Percentiles rank a stretch among this genome's conserved stretches.
Evolutionary conservation across 78 protist genomes (phyloP).

Genomic region (Mastigamoeba balamuthi): DNA sequence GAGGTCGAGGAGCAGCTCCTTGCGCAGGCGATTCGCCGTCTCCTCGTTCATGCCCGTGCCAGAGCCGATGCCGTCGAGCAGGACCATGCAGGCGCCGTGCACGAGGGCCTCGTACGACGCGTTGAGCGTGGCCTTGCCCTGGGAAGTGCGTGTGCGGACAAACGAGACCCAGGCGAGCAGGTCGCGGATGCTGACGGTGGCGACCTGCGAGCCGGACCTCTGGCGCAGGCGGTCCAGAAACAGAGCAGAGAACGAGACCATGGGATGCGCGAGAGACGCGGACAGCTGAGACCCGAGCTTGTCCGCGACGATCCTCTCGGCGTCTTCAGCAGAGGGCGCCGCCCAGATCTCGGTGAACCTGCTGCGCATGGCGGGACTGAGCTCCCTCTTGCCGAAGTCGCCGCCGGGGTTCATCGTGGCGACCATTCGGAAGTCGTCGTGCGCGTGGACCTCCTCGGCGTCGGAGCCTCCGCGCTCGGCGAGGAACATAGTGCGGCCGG

Average conservation of each 20-base stretch:
- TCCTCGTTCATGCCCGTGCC: slow-evolving; percentile 7
- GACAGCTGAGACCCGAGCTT: not conserved
- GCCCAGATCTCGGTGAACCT: slow-evolving; percentile 91
- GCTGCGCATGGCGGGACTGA: slow-evolving; percentile 98
- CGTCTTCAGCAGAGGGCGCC: slow-evolving; percentile 46
- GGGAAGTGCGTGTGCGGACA: too few species aligned
- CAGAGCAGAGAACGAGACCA: too few species aligned
- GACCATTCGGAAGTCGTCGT: slow-evolving; percentile 69
- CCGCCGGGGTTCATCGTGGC: slow-evolving; percentile 99
- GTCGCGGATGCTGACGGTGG: slow-evolving; percentile 65
- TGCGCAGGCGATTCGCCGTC: not conserved
- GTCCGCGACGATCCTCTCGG: not conserved
- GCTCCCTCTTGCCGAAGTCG: slow-evolving; percentile 98
- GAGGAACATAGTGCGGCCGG: slow-evolving; percentile 68
- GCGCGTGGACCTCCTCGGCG: slow-evolving; percentile 42
- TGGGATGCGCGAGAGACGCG: too few species aligned
- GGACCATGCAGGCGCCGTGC: slow-evolving; percentile 80
- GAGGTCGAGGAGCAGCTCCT: too few species aligned
- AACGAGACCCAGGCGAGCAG: slow-evolving; percentile 83
- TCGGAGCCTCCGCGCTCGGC: slow-evolving; percentile 77
- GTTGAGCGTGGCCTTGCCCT: not conserved
- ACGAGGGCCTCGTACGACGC: slow-evolving; percentile 24
- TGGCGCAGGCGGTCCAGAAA: too few species aligned
- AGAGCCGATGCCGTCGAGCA: slow-evolving; percentile 77
- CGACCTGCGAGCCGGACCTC: too few species aligned